Percentiles rank a stretch among this genome's conserved stretches.
phyloP scores from a whole-genome alignment of 2,329 filamentous ascomycete species.

The Clonostachys byssicola region DNA sequence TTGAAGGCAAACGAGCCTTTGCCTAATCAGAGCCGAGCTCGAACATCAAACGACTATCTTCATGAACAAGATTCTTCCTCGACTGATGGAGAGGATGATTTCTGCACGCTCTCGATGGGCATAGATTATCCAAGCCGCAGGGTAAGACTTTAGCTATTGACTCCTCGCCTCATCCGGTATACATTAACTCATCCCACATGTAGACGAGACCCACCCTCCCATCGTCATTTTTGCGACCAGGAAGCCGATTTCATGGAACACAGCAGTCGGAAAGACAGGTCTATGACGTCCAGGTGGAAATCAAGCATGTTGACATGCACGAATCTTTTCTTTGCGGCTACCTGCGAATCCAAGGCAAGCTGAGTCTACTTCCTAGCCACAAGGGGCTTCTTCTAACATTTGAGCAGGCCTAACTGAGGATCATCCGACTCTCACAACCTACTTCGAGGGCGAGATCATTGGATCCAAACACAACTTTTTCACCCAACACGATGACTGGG shows the following conservation, averaged over 20 bases:
- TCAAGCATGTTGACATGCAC: constrained; percentile 91
- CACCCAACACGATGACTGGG: constrained; percentile 87
- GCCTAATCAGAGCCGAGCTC: background rate
- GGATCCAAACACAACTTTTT: constrained; percentile 92
- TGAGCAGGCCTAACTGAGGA: constrained; percentile 80
- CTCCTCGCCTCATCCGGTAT: constrained; percentile 1
- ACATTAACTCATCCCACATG: constrained; percentile 1
- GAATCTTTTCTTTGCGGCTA: constrained; percentile 96
- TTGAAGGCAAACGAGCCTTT: background rate
- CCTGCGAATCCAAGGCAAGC: constrained; percentile 83
- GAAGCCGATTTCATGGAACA: constrained; percentile 84
- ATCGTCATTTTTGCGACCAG: constrained; percentile 80
- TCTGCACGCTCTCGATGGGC: constrained; percentile 28
- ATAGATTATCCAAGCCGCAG: constrained; percentile 27
- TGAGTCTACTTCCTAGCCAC: background rate
- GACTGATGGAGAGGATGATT: constrained; percentile 13
- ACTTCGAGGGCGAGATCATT: constrained; percentile 97
- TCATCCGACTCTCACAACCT: constrained; percentile 95
- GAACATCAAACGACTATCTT: background rate
- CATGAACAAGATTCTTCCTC: constrained; percentile 15
- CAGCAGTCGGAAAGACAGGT: constrained; percentile 90
- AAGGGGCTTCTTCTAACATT: background rate
- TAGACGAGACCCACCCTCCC: constrained; percentile 74
- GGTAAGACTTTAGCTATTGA: constrained; percentile 21
- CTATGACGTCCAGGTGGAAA: constrained; percentile 94